phyloP scores from a whole-genome alignment of 805 yeast genomes.

The Barnettozyma sucrosica region DNA sequence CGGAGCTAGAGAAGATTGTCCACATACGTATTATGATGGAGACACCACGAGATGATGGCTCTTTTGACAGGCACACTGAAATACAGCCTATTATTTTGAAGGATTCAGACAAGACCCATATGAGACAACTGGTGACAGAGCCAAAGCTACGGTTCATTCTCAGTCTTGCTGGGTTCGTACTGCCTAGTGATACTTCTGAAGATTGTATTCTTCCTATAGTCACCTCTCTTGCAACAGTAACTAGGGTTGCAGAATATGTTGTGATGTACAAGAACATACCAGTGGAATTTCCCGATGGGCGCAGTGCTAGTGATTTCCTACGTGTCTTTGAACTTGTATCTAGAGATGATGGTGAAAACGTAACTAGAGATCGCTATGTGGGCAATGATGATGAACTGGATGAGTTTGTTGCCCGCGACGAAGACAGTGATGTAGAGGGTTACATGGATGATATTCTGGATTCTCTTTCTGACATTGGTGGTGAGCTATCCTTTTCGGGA shows the following conservation, averaged over 20 bases:
- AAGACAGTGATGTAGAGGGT: constrained; percentile 33
- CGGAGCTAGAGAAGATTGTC: constrained; percentile 31
- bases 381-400: constrained; percentile 33
- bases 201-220: constrained; percentile 34
- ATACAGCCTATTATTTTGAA: constrained; percentile 16
- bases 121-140: constrained; percentile 36
- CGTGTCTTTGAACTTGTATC: constrained; percentile 26
- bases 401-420: constrained; percentile 21
- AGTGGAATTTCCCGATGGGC: constrained; percentile 32
- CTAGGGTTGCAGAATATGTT: constrained; percentile 32
- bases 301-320: constrained; percentile 31
- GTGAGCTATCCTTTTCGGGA: neutral
- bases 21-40: constrained; percentile 5
- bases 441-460: constrained; percentile 18
- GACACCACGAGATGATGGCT: neutral
- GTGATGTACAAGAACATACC: constrained; percentile 35
- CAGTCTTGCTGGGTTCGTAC: constrained; percentile 38
- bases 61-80: constrained; percentile 3
- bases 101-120: constrained; percentile 17
- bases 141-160: constrained; percentile 45
- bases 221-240: constrained; percentile 29
- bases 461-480: constrained; percentile 12
- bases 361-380: constrained; percentile 25
- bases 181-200: constrained; percentile 37
- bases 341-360: constrained; percentile 24